These are phyloP conservation scores for Liquidambar formosana DNA, from an alignment of 164 flowering plant species.

Conservation along the genomic window DNA sequence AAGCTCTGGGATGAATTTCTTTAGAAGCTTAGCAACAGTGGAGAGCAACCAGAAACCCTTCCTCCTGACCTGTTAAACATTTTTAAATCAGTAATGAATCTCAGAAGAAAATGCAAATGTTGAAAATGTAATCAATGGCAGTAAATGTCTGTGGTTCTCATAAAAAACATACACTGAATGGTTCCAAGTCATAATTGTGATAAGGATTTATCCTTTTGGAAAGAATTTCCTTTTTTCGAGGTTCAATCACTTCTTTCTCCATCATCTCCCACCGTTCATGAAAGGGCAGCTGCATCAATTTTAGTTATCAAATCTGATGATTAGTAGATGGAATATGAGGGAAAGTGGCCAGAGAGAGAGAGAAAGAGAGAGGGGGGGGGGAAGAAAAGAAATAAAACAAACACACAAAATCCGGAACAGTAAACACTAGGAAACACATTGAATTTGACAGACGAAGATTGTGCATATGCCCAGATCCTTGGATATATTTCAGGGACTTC, in stretches of 20 bases:
- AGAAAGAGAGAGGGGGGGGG: too few species aligned
- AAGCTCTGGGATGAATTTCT: constrained; percentile 82
- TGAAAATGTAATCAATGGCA: neutral
- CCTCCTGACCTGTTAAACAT: constrained; percentile 70
- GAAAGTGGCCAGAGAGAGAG: neutral
- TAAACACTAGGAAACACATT: too few species aligned
- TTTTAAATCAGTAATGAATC: neutral
- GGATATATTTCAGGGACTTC: too few species aligned
- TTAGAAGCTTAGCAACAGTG: constrained; percentile 67
- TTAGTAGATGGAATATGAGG: neutral
- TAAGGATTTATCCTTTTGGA: constrained; percentile 48
- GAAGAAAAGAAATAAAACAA: neutral
- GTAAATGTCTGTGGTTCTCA: too few species aligned
- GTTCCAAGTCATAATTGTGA: constrained; percentile 89
- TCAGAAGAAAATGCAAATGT: neutral
- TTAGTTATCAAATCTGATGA: neutral
- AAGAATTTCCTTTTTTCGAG: constrained; percentile 59
- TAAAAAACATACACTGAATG: constrained; percentile 67
- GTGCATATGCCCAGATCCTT: too few species aligned
- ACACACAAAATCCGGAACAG: neutral
- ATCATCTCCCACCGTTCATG: constrained; percentile 89
- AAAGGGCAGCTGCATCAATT: constrained; percentile 70
- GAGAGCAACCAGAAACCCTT: constrained; percentile 94
- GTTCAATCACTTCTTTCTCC: constrained; percentile 90
- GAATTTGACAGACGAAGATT: too few species aligned